Base-by-base conservation (phyloP, 768 basidiomycete species). In the Daedaleopsis nitida region DNA sequence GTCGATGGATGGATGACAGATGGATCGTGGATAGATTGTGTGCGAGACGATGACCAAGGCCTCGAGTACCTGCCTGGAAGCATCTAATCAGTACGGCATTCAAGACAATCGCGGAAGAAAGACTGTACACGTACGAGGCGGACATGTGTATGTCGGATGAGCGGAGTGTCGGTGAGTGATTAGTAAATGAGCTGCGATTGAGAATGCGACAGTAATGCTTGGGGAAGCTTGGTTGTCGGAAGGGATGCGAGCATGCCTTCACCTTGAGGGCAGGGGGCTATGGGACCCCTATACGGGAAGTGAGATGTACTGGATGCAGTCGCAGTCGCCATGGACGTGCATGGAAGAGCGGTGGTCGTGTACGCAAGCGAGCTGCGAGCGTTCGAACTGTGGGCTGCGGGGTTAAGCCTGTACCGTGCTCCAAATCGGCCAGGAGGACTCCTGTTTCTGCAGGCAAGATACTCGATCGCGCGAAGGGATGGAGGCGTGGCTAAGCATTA, bases 391-490 rank as follows among this genome's bases (percentile, higher is more conserved):
- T 48, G 45, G 44, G 52, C 35, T 32, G 17, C 45, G 32, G 24
- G 47, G 23, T 38, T 51, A 19, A 52, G 54, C 49, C 13, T 56
- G 60, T 32, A 56, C 44, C 60, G 59, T 13, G 17, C 11, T 17
- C 39, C 39, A 23, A 49, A 55, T 55, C 59, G 59, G 47, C 49
- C 52, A 55, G 49, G 50, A 35, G 24, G 38, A 35, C 42, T 49
- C 34, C 42, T n/a, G 27, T 44, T 49, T 23, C 43, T 48, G 42
- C 42, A 51, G 27, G 21, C 48, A 52, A 35, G 53, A 45, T 34
- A 23, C 60, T n/a, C 38, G 42, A 55, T 52, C 60, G 39, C 21
- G 50, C 27, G 21, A 52, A 49, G 44, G n/a, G 19, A 37, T 32
- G 27, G 14, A 47, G 39, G 44, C 27, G 21, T 42, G 27, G 50